These are phyloP conservation scores for Kodamaea restingae DNA, from an alignment of 805 yeast genomes.

Conservation along the genomic window DNA sequence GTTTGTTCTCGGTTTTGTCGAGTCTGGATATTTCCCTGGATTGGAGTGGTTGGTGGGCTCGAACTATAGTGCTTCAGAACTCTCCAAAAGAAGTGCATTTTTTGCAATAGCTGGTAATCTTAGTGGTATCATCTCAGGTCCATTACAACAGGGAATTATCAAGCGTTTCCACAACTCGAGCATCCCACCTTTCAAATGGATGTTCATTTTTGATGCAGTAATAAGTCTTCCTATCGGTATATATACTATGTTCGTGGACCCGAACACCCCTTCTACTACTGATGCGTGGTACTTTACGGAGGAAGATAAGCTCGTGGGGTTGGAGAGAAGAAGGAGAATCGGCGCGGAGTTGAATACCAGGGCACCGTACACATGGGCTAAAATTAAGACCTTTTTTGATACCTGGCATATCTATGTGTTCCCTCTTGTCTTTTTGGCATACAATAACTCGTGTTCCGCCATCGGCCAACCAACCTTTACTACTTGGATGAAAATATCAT, in stretches of 20 bases:
- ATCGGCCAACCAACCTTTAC: constrained; percentile 34
- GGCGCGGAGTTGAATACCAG: constrained; percentile 40
- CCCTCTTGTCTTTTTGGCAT: constrained; percentile 36
- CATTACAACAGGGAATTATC: constrained; percentile 30
- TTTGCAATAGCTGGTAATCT: constrained; percentile 34
- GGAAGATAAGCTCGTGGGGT: constrained; percentile 42
- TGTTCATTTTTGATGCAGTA: constrained; percentile 45
- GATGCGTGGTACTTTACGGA: constrained; percentile 41
- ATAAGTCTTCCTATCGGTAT: constrained; percentile 34
- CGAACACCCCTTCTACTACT: constrained; percentile 45
- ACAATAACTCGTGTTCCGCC: constrained; percentile 33
- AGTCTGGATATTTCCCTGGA: constrained; percentile 54
- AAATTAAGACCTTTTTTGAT: constrained; percentile 38
- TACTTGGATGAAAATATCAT: constrained; percentile 32
- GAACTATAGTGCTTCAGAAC: constrained; percentile 31
- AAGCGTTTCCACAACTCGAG: constrained; percentile 14
- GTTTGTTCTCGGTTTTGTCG: constrained; percentile 42
- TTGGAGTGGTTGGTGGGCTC: constrained; percentile 31
- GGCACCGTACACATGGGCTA: constrained; percentile 37
- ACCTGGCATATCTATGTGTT: constrained; percentile 49
- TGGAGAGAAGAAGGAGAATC: constrained; percentile 37
- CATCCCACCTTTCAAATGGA: constrained; percentile 39
- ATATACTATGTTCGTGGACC: constrained; percentile 41
- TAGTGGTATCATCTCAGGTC: constrained; percentile 36
- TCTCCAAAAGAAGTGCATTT: constrained; percentile 32